Evolutionary conservation across 352 stramenopile genomes (phyloP), one percentile per base, ranked within the genome.

Genomic region (Peronosclerospora sorghi): DNA sequence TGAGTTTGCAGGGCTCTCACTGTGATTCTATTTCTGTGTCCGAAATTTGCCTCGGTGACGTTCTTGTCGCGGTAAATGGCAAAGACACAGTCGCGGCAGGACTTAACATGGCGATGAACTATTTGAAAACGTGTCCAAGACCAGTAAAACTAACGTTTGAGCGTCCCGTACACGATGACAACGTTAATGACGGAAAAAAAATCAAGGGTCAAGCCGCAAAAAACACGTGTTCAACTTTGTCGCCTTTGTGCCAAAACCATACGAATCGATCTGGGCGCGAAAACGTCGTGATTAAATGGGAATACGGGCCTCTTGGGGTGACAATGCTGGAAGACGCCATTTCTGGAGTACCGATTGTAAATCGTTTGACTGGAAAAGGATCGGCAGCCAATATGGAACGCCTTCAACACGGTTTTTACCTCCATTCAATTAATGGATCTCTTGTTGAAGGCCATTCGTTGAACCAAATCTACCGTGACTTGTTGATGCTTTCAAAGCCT

Each of bases 331-430:
- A 80, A 35, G 71, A 83, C 21, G 39, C 55, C 23, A 68, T 75
- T 35, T 71, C 66, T 8, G 65, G 67, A 1, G 53, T 65, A 24
- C 51, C 68, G 9, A n/a, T 72, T 7, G 68, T 86, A 41, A 77
- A 76, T 41, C 71, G 74, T 10, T 62, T 86, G 37, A 86, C 74
- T n/a, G 71, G 71, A n/a, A 79, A 78, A 45, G 71, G 74, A 0
- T 62, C 49, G 0, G 61, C 68, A 2, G 30, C 28, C 2, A 64
- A 65, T 6, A 51, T 86, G 13, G 62, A 73, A 8, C 43, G 36
- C 0, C 34, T 86, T 7, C 49, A 68, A 8, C 56, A 73, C 23
- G 74, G 71, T 2, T 72, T 58, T 41, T 38, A 65, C 12, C 60
- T 86, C 2, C 51, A 60, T 8, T 68, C 66, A 7, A 65, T 86